These are phyloP conservation scores for Magnaporthiopsis incrustans DNA, from an alignment of 2,329 filamentous ascomycete species.

Conservation along the genomic window DNA sequence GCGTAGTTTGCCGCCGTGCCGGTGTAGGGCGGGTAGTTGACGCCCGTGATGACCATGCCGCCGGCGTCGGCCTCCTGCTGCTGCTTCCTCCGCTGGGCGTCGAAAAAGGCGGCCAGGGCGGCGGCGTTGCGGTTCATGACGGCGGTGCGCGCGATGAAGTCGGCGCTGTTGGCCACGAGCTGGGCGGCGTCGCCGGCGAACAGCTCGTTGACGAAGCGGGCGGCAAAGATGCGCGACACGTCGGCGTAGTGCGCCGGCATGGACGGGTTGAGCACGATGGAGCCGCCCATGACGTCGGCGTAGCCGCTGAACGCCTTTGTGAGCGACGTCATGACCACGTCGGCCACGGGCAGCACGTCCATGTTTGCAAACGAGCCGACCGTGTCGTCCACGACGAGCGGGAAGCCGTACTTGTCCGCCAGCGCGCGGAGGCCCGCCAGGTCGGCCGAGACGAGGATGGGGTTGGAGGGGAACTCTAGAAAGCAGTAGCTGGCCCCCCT, in stretches of 20 bases:
- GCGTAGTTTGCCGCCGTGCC: conserved; percentile 27
- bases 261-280: conserved; percentile 38
- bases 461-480: conserved; percentile 43
- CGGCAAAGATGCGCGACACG: conserved; percentile 24
- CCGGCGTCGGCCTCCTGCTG: neutral
- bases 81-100: conserved; percentile 12
- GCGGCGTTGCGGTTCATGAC: conserved; percentile 45
- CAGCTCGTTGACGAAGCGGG: conserved; percentile 34
- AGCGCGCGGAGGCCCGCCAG: conserved; percentile 28
- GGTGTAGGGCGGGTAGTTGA: conserved; percentile 34
- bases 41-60: conserved; percentile 22
- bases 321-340: conserved; percentile 42
- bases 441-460: conserved; percentile 33
- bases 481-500: conserved; percentile 36
- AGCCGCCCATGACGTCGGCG: conserved; percentile 47
- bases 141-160: conserved; percentile 46
- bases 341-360: conserved; percentile 39
- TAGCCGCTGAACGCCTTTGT: conserved; percentile 54
- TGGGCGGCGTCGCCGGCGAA: conserved; percentile 37
- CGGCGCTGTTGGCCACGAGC: conserved; percentile 40
- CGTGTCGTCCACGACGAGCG: conserved; percentile 41
- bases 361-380: conserved; percentile 39
- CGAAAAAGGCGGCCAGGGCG: conserved; percentile 36
- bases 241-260: conserved; percentile 28
- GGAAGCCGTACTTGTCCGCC: conserved; percentile 34